Conservation (phyloP, 495 filamentous ascomycete species). For the Penicillium samsonianum region DNA sequence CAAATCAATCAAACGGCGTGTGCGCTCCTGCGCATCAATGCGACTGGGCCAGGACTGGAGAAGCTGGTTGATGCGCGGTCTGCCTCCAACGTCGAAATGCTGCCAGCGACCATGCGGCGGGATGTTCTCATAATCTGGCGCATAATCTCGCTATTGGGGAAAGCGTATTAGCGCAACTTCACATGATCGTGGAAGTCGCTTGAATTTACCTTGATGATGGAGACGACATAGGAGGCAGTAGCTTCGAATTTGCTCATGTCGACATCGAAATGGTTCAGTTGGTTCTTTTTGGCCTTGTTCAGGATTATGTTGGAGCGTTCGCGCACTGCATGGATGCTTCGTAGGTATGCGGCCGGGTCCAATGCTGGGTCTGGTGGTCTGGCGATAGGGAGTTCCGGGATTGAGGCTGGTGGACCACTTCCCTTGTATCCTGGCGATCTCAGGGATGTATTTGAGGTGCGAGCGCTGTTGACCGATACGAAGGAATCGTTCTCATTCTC, state of each 20-base stretch:
- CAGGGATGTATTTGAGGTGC: constrained; percentile 56
- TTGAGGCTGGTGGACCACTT: constrained; percentile 46
- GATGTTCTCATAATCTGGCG: constrained; percentile 80
- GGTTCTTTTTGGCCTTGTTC: constrained; percentile 74
- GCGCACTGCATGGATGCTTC: constrained; percentile 85
- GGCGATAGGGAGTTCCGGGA: constrained; percentile 71
- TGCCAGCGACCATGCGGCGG: constrained; percentile 72
- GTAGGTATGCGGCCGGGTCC: constrained; percentile 89
- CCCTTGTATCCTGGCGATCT: constrained; percentile 54
- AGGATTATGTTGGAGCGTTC: constrained; percentile 73
- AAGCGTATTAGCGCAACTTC: constrained; percentile 19
- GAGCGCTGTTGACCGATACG: constrained; percentile 50
- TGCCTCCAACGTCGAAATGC: constrained; percentile 69
- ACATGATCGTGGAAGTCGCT: background rate
- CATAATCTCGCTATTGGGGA: constrained; percentile 74
- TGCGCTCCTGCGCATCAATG: constrained; percentile 62
- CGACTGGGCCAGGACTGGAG: constrained; percentile 62
- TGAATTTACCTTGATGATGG: constrained; percentile 84
- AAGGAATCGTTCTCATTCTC: constrained; percentile 50
- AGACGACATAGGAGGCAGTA: constrained; percentile 88
- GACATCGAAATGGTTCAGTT: constrained; percentile 87
- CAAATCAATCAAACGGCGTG: constrained; percentile 65
- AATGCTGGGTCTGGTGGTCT: constrained; percentile 84
- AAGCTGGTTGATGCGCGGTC: constrained; percentile 66
- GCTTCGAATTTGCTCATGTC: constrained; percentile 85